phyloP scores from a whole-genome alignment of 441 rosid species.

The Gossypium lobatum region DNA sequence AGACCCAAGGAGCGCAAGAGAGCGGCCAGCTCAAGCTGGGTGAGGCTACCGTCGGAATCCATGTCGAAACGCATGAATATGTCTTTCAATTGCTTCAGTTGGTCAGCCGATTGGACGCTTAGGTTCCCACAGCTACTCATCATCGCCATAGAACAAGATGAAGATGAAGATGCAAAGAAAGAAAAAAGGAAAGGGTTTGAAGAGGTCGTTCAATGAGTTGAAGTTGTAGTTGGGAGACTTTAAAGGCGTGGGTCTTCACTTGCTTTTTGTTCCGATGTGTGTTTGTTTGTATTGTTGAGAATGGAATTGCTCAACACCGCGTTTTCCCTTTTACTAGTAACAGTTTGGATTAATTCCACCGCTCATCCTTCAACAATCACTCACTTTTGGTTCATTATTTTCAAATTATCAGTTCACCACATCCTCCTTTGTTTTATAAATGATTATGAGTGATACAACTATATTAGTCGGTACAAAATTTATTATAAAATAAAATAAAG shows the following conservation, averaged over 20 bases:
- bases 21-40: constrained; percentile 59
- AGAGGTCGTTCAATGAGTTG: not conserved
- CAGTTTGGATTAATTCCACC: too few species aligned
- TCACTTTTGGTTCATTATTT: too few species aligned
- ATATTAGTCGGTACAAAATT: too few species aligned
- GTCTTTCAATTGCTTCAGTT: constrained; percentile 49
- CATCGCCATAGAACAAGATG: not conserved
- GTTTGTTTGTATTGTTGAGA: too few species aligned
- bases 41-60: constrained; percentile 57
- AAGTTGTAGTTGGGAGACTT: not conserved
- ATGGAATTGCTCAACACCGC: too few species aligned
- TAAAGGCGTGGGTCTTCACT: not conserved
- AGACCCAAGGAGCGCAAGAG: constrained; percentile 61
- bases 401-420: too few species aligned
- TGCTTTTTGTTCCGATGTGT: too few species aligned
- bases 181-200: not conserved
- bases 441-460: too few species aligned
- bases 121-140: constrained; percentile 15
- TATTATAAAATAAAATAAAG: too few species aligned
- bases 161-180: not conserved
- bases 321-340: too few species aligned
- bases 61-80: constrained; percentile 56
- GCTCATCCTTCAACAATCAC: too few species aligned
- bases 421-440: too few species aligned
- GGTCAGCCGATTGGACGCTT: constrained; percentile 46